A percentile compares a stretch with the other conserved stretches of the same genome.
phyloP scores from a whole-genome alignment of 257 asterid genomes.

The Datura wrightii region DNA sequence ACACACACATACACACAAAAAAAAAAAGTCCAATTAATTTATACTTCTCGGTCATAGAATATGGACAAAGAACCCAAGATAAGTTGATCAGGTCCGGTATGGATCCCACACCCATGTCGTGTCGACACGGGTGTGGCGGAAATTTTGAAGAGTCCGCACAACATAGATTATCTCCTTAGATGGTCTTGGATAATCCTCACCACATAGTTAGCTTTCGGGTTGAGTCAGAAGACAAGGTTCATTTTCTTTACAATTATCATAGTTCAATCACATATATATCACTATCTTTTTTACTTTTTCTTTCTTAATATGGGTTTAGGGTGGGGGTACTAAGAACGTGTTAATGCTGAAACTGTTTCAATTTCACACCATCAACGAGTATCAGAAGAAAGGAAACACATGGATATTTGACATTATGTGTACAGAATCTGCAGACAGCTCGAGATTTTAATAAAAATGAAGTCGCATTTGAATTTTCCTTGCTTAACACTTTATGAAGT shows the following conservation, averaged over 20 bases:
- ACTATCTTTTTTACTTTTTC: neutral
- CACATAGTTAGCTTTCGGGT: neutral
- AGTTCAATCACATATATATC: neutral
- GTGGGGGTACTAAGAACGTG: neutral
- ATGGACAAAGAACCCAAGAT: no score
- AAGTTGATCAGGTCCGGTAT: no score
- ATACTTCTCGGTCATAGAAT: no score
- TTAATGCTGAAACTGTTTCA: neutral
- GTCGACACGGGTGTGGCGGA: no score
- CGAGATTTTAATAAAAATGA: neutral
- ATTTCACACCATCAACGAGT: neutral
- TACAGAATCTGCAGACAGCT: slow-evolving; percentile 15
- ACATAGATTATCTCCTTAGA: no score
- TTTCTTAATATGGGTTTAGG: neutral
- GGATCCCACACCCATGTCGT: no score
- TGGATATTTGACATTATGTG: neutral
- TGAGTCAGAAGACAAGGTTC: neutral
- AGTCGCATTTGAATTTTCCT: neutral
- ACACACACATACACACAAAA: no score
- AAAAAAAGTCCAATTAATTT: no score
- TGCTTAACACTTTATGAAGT: neutral
- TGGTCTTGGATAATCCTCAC: neutral
- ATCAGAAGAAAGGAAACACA: neutral
- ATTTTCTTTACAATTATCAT: neutral
- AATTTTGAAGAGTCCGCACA: no score